Evolutionary conservation across 495 filamentous ascomycete genomes (phyloP).

Genomic region (Tetracladium setigerum): DNA sequence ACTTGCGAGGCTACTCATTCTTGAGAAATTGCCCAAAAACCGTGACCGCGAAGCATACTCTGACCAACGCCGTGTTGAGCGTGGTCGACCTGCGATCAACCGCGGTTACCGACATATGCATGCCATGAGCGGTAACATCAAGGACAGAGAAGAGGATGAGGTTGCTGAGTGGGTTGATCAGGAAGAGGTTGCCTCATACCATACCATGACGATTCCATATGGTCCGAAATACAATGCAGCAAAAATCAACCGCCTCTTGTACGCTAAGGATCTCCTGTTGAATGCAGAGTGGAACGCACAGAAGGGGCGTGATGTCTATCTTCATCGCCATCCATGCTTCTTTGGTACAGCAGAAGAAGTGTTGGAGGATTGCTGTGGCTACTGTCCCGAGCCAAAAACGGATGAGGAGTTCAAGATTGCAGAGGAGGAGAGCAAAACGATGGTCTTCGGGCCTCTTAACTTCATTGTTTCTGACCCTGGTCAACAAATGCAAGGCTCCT

Average conservation of each 20-base stretch:
- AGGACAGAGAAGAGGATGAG: constrained; percentile 64
- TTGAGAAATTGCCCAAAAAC: constrained; percentile 64
- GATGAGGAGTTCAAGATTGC: constrained; percentile 61
- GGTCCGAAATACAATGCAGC: constrained; percentile 59
- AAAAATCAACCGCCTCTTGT: constrained; percentile 70
- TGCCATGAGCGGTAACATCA: constrained; percentile 47
- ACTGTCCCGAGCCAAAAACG: constrained; percentile 59
- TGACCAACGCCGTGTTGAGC: constrained; percentile 55
- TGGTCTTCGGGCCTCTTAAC: constrained; percentile 57
- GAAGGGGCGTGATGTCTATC: constrained; percentile 59
- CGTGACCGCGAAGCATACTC: constrained; percentile 59
- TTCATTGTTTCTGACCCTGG: constrained; percentile 78
- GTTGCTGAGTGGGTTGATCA: constrained; percentile 72
- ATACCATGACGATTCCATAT: constrained; percentile 74
- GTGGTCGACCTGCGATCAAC: constrained; percentile 47
- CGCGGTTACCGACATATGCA: constrained; percentile 18
- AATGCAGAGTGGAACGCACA: constrained; percentile 81
- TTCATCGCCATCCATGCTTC: constrained; percentile 75
- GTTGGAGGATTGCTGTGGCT: constrained; percentile 71
- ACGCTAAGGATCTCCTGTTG: constrained; percentile 71
- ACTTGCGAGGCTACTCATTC: constrained; percentile 70
- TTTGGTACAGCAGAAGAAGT: constrained; percentile 62
- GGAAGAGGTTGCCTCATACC: constrained; percentile 67
- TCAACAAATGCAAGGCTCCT: constrained; percentile 61
- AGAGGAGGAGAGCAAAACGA: constrained; percentile 63